Base-by-base conservation (phyloP, 306 rosid species). In the Pyrus bretschneideri region DNA sequence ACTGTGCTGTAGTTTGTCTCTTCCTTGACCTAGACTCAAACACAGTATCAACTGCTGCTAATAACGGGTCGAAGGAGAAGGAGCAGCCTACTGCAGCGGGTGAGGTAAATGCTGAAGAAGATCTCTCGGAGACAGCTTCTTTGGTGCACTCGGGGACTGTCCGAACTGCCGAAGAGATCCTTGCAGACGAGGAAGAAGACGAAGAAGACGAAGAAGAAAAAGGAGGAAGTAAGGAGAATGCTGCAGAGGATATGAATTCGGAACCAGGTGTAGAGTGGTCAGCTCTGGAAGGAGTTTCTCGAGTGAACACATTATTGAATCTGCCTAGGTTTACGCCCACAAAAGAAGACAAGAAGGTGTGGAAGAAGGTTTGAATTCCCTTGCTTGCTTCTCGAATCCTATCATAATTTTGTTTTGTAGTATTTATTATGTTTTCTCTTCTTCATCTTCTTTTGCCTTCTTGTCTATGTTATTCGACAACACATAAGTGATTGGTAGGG, bases 281-380 rank as follows among this genome's bases (percentile, higher is more conserved):
- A 74, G 99, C 99, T 33, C 85, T 96, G 29, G 98, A 92, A 91
- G 99, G 99, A 27, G 99, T 96, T 45, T 87, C 99, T 18, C 97
- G 99, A 7, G 99, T 92, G 70, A 91, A 96, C 89, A 92, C 99
- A n/a, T 71, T 96, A 52, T 76, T 96, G 73, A 96, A 80, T 73
- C 92, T 96, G 70, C 99, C 99, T 0, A 96, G 99, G 81, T 96
- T 88, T 74, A 89, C 73, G 55, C 98, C 97, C n/a, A 92, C 86
- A 40, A 89, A 88, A 80, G 88, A 87, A 69, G 96, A 86, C 70
- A 81, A 63, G 72, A 83, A 82, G 63, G 79, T 86, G 29, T 81
- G 79, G 44, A 10, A 74, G 35, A 75, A 60, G 71, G 81, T 66
- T 40, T 73, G 58, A 79, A 64, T 72, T 69, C 61, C 74, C 67